These are phyloP conservation scores for Psidium friedrichsthalianum DNA, from an alignment of 345 rosid species.

Conservation along the genomic window DNA sequence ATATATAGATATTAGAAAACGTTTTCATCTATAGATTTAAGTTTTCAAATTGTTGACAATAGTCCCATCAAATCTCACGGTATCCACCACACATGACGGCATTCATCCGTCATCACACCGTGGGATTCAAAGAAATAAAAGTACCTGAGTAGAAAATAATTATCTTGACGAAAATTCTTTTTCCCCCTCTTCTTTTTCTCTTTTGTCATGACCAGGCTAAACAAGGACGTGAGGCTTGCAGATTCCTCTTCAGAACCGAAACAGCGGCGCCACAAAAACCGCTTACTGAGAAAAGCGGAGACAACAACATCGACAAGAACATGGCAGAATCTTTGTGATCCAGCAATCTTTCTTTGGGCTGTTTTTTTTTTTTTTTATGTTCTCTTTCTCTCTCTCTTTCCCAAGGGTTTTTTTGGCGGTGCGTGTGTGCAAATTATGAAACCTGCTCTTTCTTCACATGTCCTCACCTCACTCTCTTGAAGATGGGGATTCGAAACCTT, in stretches of 20 bases:
- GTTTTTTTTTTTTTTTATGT: not conserved
- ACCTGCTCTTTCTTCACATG: too few relatives aligned
- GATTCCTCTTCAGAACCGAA: not conserved
- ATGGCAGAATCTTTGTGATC: not conserved
- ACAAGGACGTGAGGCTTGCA: not conserved
- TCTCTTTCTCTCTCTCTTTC: not conserved
- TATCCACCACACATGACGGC: too few relatives aligned
- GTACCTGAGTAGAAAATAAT: not conserved
- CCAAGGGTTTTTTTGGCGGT: not conserved
- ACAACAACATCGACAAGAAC: not conserved
- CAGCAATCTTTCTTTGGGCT: not conserved
- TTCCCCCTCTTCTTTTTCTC: not conserved
- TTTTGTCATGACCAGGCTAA: not conserved
- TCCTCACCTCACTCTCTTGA: too few relatives aligned
- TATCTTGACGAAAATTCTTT: not conserved
- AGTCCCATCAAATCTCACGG: too few relatives aligned
- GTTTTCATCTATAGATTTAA: too few relatives aligned
- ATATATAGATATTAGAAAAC: too few relatives aligned
- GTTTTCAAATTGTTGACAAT: too few relatives aligned
- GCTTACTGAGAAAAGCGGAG: not conserved
- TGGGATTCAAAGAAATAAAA: too few relatives aligned
- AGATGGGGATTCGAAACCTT: too few relatives aligned
- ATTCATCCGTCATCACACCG: too few relatives aligned
- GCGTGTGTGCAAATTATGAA: too few relatives aligned
- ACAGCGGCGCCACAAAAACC: not conserved